phyloP scores from a whole-genome alignment of 352 stramenopile species.

The Pythium dissotocum region DNA sequence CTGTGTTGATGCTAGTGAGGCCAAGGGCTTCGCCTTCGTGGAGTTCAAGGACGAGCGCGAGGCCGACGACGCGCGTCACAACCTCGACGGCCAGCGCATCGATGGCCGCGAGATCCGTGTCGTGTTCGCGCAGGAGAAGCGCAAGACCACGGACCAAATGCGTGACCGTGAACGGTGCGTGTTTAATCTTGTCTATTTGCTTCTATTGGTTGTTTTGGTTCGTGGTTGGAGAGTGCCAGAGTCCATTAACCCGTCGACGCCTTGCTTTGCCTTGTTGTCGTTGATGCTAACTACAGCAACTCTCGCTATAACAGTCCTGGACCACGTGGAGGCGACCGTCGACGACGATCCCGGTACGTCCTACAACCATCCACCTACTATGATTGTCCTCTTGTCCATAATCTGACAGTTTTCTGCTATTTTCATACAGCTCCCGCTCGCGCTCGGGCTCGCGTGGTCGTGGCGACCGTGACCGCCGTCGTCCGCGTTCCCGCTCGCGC shows the following conservation, averaged over 20 bases:
- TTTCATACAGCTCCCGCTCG: conserved; percentile 41
- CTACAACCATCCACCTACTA: not conserved
- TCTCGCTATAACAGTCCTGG: conserved; percentile 4
- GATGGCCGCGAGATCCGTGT: conserved; percentile 94
- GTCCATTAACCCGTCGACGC: conserved; percentile 4
- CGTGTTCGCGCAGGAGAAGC: conserved; percentile 95
- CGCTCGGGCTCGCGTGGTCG: conserved; percentile 42
- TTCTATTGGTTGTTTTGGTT: not conserved
- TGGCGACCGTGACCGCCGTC: conserved; percentile 22
- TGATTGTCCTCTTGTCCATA: too few relatives aligned
- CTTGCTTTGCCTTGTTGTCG: not conserved
- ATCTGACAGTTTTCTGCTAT: not conserved
- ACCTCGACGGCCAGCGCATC: conserved; percentile 90
- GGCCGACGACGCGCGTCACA: conserved; percentile 88
- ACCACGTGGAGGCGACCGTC: conserved; percentile 11
- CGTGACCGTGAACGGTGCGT: conserved; percentile 77
- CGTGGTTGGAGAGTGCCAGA: not conserved
- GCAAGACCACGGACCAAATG: conserved; percentile 96
- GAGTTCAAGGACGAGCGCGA: conserved; percentile 93
- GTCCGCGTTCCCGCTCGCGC: conserved; percentile 41
- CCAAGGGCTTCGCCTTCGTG: conserved; percentile 96
- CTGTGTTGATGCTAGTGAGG: conserved; percentile 48
- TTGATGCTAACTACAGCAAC: not conserved
- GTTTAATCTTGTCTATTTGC: not conserved
- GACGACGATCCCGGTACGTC: conserved; percentile 23